Conservation (phyloP, 805 yeast species). For the Pichia manshurica region DNA sequence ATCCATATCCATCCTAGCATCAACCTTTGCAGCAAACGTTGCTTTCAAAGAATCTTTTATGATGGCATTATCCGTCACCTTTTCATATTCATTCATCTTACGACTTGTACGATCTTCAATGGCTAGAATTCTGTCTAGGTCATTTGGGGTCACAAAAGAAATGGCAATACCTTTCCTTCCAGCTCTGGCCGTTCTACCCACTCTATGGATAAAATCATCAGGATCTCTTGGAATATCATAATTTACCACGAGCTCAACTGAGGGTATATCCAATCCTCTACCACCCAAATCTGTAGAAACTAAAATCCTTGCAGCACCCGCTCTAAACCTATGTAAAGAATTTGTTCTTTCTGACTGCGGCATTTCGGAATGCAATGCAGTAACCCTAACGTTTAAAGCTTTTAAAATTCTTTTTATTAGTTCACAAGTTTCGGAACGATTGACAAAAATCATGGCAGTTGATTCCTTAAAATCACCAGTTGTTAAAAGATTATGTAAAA, state of each 20-base stretch:
- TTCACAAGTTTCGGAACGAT: constrained; percentile 88
- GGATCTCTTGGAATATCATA: constrained; percentile 82
- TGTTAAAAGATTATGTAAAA: constrained; percentile 62
- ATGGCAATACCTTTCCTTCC: constrained; percentile 84
- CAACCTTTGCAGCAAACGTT: constrained; percentile 80
- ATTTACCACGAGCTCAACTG: constrained; percentile 70
- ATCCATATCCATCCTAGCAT: constrained; percentile 91
- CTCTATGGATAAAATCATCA: constrained; percentile 79
- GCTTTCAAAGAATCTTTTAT: constrained; percentile 65
- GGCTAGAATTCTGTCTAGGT: constrained; percentile 70
- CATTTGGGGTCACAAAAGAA: constrained; percentile 79
- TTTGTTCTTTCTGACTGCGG: constrained; percentile 88
- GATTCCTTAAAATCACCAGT: constrained; percentile 56
- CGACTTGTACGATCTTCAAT: constrained; percentile 80
- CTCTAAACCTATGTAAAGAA: constrained; percentile 87
- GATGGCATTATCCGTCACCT: constrained; percentile 64
- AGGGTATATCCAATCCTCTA: constrained; percentile 80
- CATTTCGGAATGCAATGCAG: constrained; percentile 92
- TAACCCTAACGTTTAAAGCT: constrained; percentile 68
- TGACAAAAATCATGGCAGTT: constrained; percentile 84
- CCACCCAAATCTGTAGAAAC: constrained; percentile 96
- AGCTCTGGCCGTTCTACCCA: constrained; percentile 97
- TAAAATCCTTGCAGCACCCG: constrained; percentile 87
- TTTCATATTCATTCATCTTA: constrained; percentile 71
- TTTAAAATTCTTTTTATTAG: constrained; percentile 71